A percentile compares a stretch with the other conserved stretches of the same genome.
Evolutionary conservation across 2,329 filamentous ascomycete species (phyloP).

Genomic region (Seiridium unicorne): DNA sequence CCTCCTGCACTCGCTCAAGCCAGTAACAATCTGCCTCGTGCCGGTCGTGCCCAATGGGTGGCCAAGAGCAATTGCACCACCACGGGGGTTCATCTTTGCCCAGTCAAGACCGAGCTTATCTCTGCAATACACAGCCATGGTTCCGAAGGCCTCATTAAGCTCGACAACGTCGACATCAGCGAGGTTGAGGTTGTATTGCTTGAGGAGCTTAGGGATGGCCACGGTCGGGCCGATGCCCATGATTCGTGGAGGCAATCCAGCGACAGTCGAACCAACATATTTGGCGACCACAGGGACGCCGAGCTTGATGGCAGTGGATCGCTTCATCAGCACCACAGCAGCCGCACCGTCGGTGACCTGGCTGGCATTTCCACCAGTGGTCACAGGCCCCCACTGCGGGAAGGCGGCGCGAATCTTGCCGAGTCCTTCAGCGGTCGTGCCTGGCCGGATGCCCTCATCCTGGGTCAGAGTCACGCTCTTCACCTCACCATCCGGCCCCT

Average conservation of each 20-base stretch:
- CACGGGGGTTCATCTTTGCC: constrained; percentile 77
- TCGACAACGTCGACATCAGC: constrained; percentile 88
- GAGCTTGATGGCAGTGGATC: constrained; percentile 80
- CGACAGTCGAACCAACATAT: constrained; percentile 87
- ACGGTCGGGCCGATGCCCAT: constrained; percentile 90
- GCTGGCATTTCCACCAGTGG: constrained; percentile 89
- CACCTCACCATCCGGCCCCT: constrained; percentile 78
- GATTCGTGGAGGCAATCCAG: constrained; percentile 86
- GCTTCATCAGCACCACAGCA: constrained; percentile 89
- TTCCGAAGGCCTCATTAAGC: constrained; percentile 97
- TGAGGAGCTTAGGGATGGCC: constrained; percentile 78
- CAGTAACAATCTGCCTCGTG: constrained; percentile 81
- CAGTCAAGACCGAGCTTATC: constrained; percentile 69
- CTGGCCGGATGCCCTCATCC: constrained; percentile 88
- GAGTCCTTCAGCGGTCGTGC: constrained; percentile 81
- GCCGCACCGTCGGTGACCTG: constrained; percentile 95
- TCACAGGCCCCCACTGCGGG: constrained; percentile 81
- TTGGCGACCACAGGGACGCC: constrained; percentile 92
- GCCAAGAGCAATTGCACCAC: constrained; percentile 79
- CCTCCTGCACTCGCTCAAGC: constrained; percentile 79
- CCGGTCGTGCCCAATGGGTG: constrained; percentile 82
- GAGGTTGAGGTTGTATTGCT: constrained; percentile 73
- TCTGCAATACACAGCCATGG: constrained; percentile 94
- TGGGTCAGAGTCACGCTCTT: constrained; percentile 76
- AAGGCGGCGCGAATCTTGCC: constrained; percentile 88